Base-by-base conservation (phyloP, 345 rosid genomes). In the Arabis alpina region DNA sequence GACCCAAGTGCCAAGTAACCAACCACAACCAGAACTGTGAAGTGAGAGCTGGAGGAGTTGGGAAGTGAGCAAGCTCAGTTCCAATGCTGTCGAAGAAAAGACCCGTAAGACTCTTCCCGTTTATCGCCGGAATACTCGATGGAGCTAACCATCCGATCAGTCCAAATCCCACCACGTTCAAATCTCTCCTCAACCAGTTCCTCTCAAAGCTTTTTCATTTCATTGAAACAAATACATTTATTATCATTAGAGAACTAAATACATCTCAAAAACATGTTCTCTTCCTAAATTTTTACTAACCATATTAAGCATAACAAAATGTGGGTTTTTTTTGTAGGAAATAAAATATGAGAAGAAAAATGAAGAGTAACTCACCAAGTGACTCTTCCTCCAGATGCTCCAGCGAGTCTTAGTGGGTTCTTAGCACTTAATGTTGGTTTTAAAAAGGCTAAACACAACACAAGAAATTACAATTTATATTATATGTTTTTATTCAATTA, bases 81-180 rank as follows among this genome's bases (percentile, higher is more conserved):
- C 99, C 97, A 23, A 94, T 91, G 81, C 97, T 94, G 13, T 91
- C 90, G 28, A 94, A 87, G 87, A 94, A 94, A 69, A 94, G 96
- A 9, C 96, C 88, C 0, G 95, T 83, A 79, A 94, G 79, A 78
- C 99, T 94, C 83, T 89, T 94, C 3, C 97, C 97, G 14, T 82
- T 14, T 44, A 91, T 94, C 2, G 79, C 88, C 12, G 99, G 99
- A 5, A 91, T 71, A 77, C 99, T 91, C 4, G 97, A 91, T 2
- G 98, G 98, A 6, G 93, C 97, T 19, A 91, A 0, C 98, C 97
- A 93, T 40, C 98, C 97, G 32, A 93, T 84, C 70, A 94, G 67
- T 36, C 96, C 97, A 55, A 94, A 91, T 9, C 96, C 97, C 0
- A 94, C 81, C 86, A 91, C 96, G 66, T 81, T 91, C 45, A 84